Evolutionary conservation across 768 basidiomycete species (phyloP).

Genomic region (Auricularia cornea): DNA sequence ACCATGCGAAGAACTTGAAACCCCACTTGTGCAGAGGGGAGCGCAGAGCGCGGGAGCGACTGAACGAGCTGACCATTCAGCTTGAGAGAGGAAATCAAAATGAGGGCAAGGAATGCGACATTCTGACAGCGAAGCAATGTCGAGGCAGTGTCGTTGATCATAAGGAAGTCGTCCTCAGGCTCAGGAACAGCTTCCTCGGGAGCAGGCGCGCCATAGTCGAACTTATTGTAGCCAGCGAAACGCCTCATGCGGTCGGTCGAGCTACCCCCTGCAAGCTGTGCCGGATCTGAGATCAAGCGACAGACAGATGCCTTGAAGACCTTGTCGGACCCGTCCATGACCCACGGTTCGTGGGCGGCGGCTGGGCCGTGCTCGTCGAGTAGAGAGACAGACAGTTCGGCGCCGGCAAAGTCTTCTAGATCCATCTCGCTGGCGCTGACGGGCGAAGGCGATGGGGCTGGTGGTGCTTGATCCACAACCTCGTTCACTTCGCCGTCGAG

Average conservation of each 20-base stretch:
- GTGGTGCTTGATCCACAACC: background rate
- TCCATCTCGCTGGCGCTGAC: background rate
- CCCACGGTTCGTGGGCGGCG: background rate
- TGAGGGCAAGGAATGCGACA: background rate
- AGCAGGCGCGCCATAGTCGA: background rate
- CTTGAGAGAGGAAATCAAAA: background rate
- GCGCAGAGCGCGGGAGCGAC: background rate
- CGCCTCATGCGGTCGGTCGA: background rate
- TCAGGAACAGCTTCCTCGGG: background rate
- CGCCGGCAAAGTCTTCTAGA: background rate
- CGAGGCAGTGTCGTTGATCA: background rate
- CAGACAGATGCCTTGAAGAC: background rate
- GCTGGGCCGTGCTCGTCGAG: background rate
- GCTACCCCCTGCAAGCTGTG: background rate
- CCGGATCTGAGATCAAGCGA: background rate
- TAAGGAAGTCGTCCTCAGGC: background rate
- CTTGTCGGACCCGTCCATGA: background rate
- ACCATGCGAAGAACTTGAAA: background rate
- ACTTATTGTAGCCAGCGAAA: background rate
- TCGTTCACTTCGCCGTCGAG: background rate
- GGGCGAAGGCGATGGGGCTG: too few relatives aligned
- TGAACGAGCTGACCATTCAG: background rate
- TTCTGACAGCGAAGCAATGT: background rate
- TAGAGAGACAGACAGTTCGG: background rate
- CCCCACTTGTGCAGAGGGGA: background rate